phyloP scores from a whole-genome alignment of 345 rosid genomes.

The Eucalyptus regnans region DNA sequence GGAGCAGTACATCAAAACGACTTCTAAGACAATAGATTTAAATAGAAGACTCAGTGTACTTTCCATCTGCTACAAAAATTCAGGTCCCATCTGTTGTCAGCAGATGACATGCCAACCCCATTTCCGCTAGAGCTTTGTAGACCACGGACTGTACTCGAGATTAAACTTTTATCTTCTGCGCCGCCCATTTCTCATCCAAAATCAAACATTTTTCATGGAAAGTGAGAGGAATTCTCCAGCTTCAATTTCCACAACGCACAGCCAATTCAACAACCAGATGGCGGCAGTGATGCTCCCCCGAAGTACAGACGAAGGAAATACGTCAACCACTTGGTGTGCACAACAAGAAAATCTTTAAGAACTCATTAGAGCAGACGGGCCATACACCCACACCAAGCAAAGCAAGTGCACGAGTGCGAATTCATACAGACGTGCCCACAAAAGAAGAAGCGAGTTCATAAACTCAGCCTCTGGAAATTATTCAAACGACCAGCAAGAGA shows the following conservation, averaged over 20 bases:
- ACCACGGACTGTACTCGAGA: not conserved
- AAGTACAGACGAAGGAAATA: not conserved
- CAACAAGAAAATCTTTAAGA: not conserved
- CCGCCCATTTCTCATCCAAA: not conserved
- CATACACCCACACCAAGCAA: not conserved
- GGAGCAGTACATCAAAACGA: not conserved
- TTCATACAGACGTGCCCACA: not conserved
- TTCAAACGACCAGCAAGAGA: not conserved
- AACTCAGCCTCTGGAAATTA: not conserved
- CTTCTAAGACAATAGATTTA: not conserved
- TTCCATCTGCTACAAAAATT: not conserved
- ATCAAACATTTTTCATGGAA: not conserved
- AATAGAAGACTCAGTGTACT: not conserved
- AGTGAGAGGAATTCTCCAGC: not conserved
- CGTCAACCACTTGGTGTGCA: not conserved
- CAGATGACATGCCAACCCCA: not conserved
- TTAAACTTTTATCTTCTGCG: not conserved
- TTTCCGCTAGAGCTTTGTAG: not conserved
- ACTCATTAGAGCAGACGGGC: not conserved
- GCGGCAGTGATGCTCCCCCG: not conserved
- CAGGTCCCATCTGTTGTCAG: not conserved
- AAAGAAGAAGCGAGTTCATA: not conserved
- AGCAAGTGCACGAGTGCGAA: not conserved
- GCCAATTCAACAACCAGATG: not conserved
- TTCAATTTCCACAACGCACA: not conserved